Evolutionary conservation across 352 stramenopile species (phyloP).

Genomic region (Pythium brassicae): DNA sequence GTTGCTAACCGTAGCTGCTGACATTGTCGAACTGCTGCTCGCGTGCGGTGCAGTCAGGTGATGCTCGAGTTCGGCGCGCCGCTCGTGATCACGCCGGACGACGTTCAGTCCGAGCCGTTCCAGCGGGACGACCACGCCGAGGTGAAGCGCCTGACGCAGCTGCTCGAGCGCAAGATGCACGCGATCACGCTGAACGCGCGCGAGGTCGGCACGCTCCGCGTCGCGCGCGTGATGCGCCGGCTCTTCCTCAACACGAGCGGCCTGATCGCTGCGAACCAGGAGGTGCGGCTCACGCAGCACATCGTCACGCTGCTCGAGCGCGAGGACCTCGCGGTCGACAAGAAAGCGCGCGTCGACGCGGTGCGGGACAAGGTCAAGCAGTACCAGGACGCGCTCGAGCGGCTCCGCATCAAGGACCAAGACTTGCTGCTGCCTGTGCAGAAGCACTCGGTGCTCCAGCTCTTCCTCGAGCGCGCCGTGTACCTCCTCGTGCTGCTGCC

Average conservation of each 20-base stretch:
- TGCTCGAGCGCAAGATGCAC: conserved; percentile 38
- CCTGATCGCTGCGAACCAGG: conserved; percentile 62
- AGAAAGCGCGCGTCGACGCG: conserved; percentile 28
- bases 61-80: conserved; percentile 67
- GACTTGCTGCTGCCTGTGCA: conserved; percentile 49
- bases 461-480: conserved; percentile 63
- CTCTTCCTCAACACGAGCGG: conserved; percentile 60
- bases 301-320: conserved; percentile 76
- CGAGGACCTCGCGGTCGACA: conserved; percentile 14
- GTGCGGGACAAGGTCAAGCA: conserved; percentile 47
- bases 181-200: conserved; percentile 56
- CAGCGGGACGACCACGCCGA: conserved; percentile 24
- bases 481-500: conserved; percentile 68
- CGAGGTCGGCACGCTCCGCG: conserved; percentile 57
- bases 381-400: conserved; percentile 58
- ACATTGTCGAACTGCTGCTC: not conserved
- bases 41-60: conserved; percentile 31
- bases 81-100: conserved; percentile 36
- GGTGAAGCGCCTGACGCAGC: conserved; percentile 38
- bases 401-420: conserved; percentile 62
- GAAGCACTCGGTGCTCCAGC: conserved; percentile 45
- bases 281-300: conserved; percentile 70
- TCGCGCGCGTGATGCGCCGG: conserved; percentile 59
- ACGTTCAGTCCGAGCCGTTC: conserved; percentile 31
- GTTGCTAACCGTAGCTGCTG: too few species aligned